Conservation (phyloP, 1,284 basidiomycete genomes). For the Ceratobasidium sp. region DNA sequence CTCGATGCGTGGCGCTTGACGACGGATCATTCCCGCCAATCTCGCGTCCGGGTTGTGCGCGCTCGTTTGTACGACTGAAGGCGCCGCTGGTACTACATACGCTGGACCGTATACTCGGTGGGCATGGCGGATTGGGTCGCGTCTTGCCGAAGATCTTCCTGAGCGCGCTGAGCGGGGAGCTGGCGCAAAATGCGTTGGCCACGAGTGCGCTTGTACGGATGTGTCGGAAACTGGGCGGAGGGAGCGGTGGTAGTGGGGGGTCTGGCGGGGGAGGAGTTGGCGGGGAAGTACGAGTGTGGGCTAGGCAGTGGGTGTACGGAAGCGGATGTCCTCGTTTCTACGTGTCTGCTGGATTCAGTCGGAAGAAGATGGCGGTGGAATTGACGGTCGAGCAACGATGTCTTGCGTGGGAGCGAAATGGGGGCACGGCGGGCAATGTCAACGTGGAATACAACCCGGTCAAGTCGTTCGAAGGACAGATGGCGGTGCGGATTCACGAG, state of each 20-base stretch:
- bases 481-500: constrained; percentile 99
- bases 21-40: constrained; percentile 92
- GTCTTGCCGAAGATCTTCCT: constrained; percentile 96
- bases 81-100: constrained; percentile 96
- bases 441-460: constrained; percentile 82
- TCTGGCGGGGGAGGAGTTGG: constrained; percentile 31
- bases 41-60: constrained; percentile 85
- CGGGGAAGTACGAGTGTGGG: constrained; percentile 84
- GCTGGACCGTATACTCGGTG: constrained; percentile 83
- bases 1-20: constrained; percentile 91
- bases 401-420: constrained; percentile 77
- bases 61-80: constrained; percentile 95
- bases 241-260: constrained; percentile 54
- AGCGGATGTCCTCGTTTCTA: constrained; percentile 95
- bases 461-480: constrained; percentile 91
- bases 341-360: constrained; percentile 92
- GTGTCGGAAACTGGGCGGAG: constrained; percentile 93
- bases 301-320: constrained; percentile 98
- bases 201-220: constrained; percentile 92
- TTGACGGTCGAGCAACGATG: constrained; percentile 92
- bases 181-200: constrained; percentile 86
- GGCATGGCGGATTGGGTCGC: constrained; percentile 91
- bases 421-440: constrained; percentile 71
- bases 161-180: constrained; percentile 92
- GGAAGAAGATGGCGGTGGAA: constrained; percentile 98